Conservation (phyloP, 2,329 filamentous ascomycete species). For the Fusarium longipes region DNA sequence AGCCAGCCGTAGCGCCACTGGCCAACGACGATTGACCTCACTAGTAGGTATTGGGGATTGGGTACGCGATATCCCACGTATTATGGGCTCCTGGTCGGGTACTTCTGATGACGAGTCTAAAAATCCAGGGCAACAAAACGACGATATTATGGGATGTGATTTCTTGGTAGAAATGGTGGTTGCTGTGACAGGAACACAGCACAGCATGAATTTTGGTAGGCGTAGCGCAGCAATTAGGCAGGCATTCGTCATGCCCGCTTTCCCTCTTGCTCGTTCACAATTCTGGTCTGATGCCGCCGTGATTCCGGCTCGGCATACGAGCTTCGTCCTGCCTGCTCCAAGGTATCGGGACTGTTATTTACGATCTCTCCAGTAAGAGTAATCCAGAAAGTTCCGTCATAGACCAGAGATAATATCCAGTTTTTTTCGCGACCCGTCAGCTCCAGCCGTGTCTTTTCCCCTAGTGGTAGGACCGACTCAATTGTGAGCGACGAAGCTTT, state of each 20-base stretch:
- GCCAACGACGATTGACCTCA: constrained; percentile 43
- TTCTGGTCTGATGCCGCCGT: constrained; percentile 30
- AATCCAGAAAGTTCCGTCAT: constrained; percentile 21
- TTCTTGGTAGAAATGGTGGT: constrained; percentile 19
- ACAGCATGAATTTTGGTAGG: constrained; percentile 13
- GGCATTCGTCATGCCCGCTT: constrained; percentile 32
- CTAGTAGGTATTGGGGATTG: constrained; percentile 27
- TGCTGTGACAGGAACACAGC: constrained; percentile 26
- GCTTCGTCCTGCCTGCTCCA: constrained; percentile 11
- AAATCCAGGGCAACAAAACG: constrained; percentile 24
- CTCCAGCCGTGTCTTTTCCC: constrained; percentile 18
- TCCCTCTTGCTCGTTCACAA: constrained; percentile 12
- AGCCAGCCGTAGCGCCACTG: constrained; percentile 16
- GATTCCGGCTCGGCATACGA: constrained; percentile 37
- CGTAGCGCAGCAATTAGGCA: constrained; percentile 1
- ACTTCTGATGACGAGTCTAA: background rate
- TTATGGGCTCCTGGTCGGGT: constrained; percentile 13
- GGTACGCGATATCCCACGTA: constrained; percentile 33
- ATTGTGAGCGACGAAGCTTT: constrained; percentile 21
- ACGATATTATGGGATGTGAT: constrained; percentile 26
- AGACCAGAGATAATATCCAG: constrained; percentile 10
- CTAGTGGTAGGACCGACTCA: constrained; percentile 23
- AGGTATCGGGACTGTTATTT: background rate
- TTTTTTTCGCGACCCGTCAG: constrained; percentile 13
- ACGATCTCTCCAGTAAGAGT: background rate